A percentile compares a stretch with the other conserved stretches of the same genome.
phyloP scores from a whole-genome alignment of 352 stramenopile genomes.

The Globisporangium camurandrum region DNA sequence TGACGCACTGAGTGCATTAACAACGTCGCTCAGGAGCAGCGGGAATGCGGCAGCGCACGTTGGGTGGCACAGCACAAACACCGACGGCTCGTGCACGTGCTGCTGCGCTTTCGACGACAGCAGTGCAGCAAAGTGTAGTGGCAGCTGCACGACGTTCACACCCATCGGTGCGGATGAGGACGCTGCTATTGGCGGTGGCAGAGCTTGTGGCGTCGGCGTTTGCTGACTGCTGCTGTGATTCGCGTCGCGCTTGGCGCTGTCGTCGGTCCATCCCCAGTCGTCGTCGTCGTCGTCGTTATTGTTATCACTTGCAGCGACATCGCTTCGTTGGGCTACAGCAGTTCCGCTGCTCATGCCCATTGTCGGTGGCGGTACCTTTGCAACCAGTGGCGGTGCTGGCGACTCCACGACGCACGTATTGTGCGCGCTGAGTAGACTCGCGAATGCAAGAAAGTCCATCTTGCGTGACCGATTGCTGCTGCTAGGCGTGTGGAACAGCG shows the following conservation, averaged over 20 bases:
- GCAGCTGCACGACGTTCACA: conserved; percentile 46
- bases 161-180: not conserved
- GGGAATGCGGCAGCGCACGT: conserved; percentile 63
- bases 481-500: conserved; percentile 9
- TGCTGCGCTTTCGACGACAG: conserved; percentile 31
- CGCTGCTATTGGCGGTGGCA: not conserved
- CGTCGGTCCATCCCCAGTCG: conserved; percentile 50
- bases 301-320: too few relatives aligned
- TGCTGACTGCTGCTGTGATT: not conserved
- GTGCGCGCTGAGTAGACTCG: conserved; percentile 13
- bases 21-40: conserved; percentile 52
- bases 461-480: conserved; percentile 9
- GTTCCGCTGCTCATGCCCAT: not conserved
- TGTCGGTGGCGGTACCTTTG: conserved; percentile 2
- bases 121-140: conserved; percentile 47
- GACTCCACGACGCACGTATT: conserved; percentile 11
- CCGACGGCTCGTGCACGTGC: conserved; percentile 33
- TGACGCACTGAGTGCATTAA: not conserved
- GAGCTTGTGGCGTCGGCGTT: not conserved
- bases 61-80: conserved; percentile 69
- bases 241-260: conserved; percentile 6
- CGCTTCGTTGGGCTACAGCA: not conserved
- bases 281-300: conserved; percentile 12
- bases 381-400: not conserved
- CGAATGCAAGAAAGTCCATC: conserved; percentile 54